Evolutionary conservation across 2,329 filamentous ascomycete genomes (phyloP), one percentile per base, ranked within the genome.

Genomic region (Colletotrichum gigasporum): DNA sequence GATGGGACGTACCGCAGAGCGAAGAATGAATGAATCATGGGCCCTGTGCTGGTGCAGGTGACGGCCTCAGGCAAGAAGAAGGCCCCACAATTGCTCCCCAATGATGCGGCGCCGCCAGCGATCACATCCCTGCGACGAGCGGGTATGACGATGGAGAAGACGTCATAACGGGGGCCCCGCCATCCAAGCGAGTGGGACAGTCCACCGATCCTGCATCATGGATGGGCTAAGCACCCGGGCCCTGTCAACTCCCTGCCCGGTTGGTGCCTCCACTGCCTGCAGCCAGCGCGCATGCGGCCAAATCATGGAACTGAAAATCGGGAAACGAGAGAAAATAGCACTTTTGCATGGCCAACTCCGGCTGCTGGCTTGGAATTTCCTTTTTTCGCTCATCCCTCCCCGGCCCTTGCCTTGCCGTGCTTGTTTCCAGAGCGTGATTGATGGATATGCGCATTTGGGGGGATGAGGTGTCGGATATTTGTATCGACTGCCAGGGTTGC

Each of bases 141-240:
- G 61, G 56, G 22, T 41, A 64, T 64, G 61, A 64, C 55, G 61
- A 64, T 35, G 28, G 7, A 20, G 8, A 34, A 42, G 48, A 64
- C 61, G 61, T 64, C 61, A 64, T 64, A 30, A 50, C 28, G 48
- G 61, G 55, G 56, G 56, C 16, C 56, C 56, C 61, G 45, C 61
- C 48, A 61, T 53, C 55, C 61, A 54, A 61, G 42, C 42, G 41
- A 64, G 35, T 61, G 61, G 56, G 39, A 54, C 45, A 30, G 28
- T 9, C 24, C 61, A 34, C 35, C 16, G 30, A 39, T 41, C 30
- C 30, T 34, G 30, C 7, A 34, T 34, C 24, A 28, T 56, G 41
- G 39, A 45, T 11, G n/a, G 48, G 41, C 30, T 35, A 35, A 56
- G 41, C 53, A 56, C 14, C 41, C 53, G 11, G 32, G 42, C 16